phyloP scores from a whole-genome alignment of 768 basidiomycete genomes.

The Boletus sp. region DNA sequence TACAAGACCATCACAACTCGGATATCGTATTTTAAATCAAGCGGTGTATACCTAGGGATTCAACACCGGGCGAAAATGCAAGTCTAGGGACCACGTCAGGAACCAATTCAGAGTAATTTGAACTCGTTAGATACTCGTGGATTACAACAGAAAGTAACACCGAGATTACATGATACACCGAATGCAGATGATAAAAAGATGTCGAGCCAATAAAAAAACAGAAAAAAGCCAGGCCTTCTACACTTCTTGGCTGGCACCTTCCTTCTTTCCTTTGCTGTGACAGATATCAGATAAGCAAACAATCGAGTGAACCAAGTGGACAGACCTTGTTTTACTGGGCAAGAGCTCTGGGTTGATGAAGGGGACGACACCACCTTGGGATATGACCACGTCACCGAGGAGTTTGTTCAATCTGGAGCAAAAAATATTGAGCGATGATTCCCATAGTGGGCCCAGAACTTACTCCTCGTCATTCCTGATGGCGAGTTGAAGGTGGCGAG shows the following conservation, averaged over 20 bases:
- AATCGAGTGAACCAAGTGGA: neutral
- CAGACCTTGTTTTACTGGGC: conserved; percentile 32
- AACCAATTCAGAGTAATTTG: neutral
- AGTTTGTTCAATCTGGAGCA: conserved; percentile 67
- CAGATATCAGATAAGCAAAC: conserved; percentile 1
- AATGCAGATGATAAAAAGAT: conserved; percentile 31
- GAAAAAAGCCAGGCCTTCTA: conserved; percentile 11
- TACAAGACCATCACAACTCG: no score
- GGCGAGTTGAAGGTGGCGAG: conserved; percentile 88
- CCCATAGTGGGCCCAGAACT: conserved; percentile 12
- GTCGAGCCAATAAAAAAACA: conserved; percentile 19
- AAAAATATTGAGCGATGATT: neutral
- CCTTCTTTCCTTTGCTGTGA: conserved; percentile 35
- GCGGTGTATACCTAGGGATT: no score
- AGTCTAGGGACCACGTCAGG: no score
- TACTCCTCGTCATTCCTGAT: conserved; percentile 90
- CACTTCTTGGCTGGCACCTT: conserved; percentile 33
- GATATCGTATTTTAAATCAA: no score
- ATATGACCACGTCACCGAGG: conserved; percentile 84
- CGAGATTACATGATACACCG: conserved; percentile 30
- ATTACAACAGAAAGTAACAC: conserved; percentile 15
- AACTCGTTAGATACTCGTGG: conserved; percentile 4
- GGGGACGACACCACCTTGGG: conserved; percentile 86
- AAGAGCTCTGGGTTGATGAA: conserved; percentile 50
- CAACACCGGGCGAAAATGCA: no score